Evolutionary conservation across 2,329 filamentous ascomycete species (phyloP), one percentile per base, ranked within the genome.

Genomic region (Exserohilum rostratum): DNA sequence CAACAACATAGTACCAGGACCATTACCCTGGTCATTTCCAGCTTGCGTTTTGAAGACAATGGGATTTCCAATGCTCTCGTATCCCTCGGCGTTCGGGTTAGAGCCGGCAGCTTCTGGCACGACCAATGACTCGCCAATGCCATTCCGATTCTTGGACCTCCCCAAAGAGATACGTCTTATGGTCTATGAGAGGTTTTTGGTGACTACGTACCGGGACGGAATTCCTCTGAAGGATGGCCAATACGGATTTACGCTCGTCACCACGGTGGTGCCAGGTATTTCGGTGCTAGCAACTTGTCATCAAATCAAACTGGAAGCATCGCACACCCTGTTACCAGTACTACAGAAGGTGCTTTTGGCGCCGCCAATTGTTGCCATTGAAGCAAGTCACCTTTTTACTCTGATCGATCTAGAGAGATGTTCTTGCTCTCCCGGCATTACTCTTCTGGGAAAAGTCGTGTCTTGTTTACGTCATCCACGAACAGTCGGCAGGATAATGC

Each of bases 121-220:
- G 11, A 33, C 17, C 1, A 6, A 34, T 11, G 11, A n/a, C 12
- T 5, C 15, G 5, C 5, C 12, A 17, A 20, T 30, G 25, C 6
- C 39, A 20, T 64, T 61, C 34, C 34, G 80, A 3, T 61, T 66
- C 39, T 46, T 61, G 13, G 51, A 60, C 12, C 51, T 65, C 1
- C 64, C 62, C 0, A 34, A 52, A 15, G 60, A 64, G 10, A 44
- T 65, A 11, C 34, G 60, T 17, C 35, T 57, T 17, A 50, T 60
- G 20, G 46, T 65, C 12, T 67, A 62, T 43, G 57, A 65, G 27
- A 10, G 56, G 17, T 25, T 62, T 11, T 13, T 12, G 3, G 25
- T 45, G 15, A n/a, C 9, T 3, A 44, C 35, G 18, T 37, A 22
- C 3, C 25, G 31, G 9, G 34, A 45, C 17, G 17, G 3, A 5